Evolutionary conservation across 2,329 filamentous ascomycete genomes (phyloP).

Genomic region (Cercospora sp.): DNA sequence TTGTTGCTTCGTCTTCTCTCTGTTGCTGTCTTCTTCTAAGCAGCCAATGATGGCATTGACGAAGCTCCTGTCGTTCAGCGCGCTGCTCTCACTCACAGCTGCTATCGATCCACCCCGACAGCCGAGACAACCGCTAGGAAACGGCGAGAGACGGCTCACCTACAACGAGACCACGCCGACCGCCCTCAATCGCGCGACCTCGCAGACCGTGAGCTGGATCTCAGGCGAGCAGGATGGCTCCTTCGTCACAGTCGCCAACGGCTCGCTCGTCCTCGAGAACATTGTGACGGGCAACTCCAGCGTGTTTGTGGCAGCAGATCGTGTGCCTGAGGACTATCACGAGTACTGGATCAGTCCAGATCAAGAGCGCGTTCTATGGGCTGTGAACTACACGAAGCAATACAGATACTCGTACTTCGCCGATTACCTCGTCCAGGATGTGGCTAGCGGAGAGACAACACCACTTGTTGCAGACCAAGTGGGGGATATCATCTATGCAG

Average conservation of each 20-base stretch:
- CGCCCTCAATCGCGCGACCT: conserved; percentile 15
- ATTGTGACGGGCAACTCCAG: conserved; percentile 59
- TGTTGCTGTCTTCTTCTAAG: neutral
- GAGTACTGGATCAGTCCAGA: conserved; percentile 65
- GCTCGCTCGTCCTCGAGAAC: conserved; percentile 61
- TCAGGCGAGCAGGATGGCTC: conserved; percentile 61
- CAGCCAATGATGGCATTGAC: conserved; percentile 17
- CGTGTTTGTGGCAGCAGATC: conserved; percentile 60
- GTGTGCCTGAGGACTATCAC: conserved; percentile 57
- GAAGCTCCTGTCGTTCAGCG: conserved; percentile 8
- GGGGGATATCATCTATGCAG: conserved; percentile 68
- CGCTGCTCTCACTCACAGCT: conserved; percentile 18
- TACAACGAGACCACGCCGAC: conserved; percentile 27
- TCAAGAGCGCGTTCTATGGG: conserved; percentile 60
- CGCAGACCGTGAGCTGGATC: conserved; percentile 52
- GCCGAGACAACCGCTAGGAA: conserved; percentile 24
- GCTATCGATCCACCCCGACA: conserved; percentile 25
- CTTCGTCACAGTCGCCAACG: conserved; percentile 57
- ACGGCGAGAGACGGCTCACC: conserved; percentile 21
- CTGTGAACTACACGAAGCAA: conserved; percentile 67
- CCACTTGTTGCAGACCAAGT: conserved; percentile 61
- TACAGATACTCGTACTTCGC: conserved; percentile 69
- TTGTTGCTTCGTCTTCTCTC: neutral
- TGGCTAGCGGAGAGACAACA: conserved; percentile 56
- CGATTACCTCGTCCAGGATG: conserved; percentile 65